Evolutionary conservation across 2,329 filamentous ascomycete species (phyloP), one percentile per base, ranked within the genome.

Genomic region (Lachnellula hyalina): DNA sequence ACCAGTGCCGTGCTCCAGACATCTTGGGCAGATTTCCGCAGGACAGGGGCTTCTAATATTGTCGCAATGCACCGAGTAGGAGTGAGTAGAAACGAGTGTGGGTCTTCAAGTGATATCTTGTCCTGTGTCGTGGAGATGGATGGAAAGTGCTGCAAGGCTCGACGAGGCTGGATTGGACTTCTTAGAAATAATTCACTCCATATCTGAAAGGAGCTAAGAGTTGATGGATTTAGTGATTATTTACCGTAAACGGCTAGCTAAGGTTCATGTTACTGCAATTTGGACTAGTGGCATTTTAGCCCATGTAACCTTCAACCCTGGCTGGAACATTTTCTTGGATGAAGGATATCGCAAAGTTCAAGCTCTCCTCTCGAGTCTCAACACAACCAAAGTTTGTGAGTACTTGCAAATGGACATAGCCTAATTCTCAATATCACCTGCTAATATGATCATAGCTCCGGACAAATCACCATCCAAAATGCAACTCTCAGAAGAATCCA

Each of bases 401-500:
- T 55, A 4, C 17, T 19, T n/a, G 4, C 25, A 19, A 35, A 19
- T 19, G 6, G 2, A 12, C 32, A 4, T 8, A 41, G 19, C n/a
- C 9, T 8, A 19, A 36, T 21, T 28, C 21, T 5, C 23, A 15
- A 35, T 23, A 32, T 9, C 3, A 19, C 42, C 14, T 54, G 40
- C 56, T 64, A 53, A 60, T 53, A 34, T 28, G 42, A 19, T 25
- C 34, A 15, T 41, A 62, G 59, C 51, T 57, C 55, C 50, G 51
- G 35, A 36, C 35, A 48, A 51, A 23, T 32, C 55, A 34, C 59
- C 41, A 36, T 47, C 57, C 65, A 67, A 59, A 17, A 68, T 70
- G 66, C 68, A 70, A 64, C 86, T 97, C 64, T 97, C 94, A 50
- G 94, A 99, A 76, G 94, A 99, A 79, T 91, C 92, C 70, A 97